Percentiles rank a stretch among this genome's conserved stretches.
Evolutionary conservation across 768 basidiomycete species (phyloP).

Genomic region (Suillus weaverae): DNA sequence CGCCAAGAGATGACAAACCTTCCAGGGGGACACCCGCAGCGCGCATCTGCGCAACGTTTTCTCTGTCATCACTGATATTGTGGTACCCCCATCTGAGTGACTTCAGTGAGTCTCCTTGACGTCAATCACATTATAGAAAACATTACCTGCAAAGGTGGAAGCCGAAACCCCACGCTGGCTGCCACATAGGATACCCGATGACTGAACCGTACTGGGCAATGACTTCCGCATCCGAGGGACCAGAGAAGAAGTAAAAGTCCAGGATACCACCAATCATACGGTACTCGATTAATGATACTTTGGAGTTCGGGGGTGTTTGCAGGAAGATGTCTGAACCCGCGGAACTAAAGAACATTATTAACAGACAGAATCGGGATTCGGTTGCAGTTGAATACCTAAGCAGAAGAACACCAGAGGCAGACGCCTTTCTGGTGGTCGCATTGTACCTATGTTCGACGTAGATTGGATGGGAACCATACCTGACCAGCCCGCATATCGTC

Average conservation of each 20-base stretch:
- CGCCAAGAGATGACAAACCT: conserved; percentile 36
- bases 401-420: conserved; percentile 79
- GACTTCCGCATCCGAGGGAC: conserved; percentile 49
- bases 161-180: conserved; percentile 75
- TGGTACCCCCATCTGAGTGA: conserved; percentile 46
- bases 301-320: conserved; percentile 52
- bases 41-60: conserved; percentile 59
- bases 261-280: conserved; percentile 74
- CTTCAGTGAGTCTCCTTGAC: conserved; percentile 4
- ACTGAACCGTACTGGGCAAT: conserved; percentile 68
- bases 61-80: conserved; percentile 57
- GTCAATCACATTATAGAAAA: not conserved
- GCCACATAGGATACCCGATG: conserved; percentile 70
- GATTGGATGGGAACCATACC: conserved; percentile 74
- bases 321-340: conserved; percentile 72
- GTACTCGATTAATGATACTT: conserved; percentile 66
- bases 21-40: conserved; percentile 74
- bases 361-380: not conserved
- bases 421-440: conserved; percentile 45
- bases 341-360: conserved; percentile 41
- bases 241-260: conserved; percentile 78
- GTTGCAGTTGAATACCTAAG: conserved; percentile 45
- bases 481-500: conserved; percentile 20
- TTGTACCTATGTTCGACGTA: conserved; percentile 74
- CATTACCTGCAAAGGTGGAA: conserved; percentile 69